Evolutionary conservation across 345 rosid species (phyloP), one percentile per base, ranked within the genome.

Genomic region (Syzygium aromaticum): DNA sequence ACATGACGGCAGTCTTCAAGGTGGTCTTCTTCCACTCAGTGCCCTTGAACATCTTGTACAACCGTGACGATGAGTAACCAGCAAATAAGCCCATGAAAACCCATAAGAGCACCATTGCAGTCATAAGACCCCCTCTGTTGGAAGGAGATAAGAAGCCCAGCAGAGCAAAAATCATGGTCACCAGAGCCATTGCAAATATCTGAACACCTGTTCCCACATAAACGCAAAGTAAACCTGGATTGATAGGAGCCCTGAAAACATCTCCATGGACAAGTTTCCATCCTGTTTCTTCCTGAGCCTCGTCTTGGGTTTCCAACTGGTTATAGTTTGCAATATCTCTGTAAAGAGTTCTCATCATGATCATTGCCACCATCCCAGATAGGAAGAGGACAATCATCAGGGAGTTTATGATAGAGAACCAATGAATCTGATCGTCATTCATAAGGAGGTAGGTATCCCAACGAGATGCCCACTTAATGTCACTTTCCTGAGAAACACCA

Each of bases 341-440:
- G 91, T 96, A 96, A 13, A 97, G 93, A 28, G 98, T 97, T 93
- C 98, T 95, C 98, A 97, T 94, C 99, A 93, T 97, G 90, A 97
- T 97, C 99, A 97, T 96, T 87, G 99, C 99, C 90, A 97, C 97
- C 98, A 97, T 96, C 63, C 99, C 99, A 88, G 99, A 97, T 86
- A 97, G 98, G 91, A 97, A 97, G 40, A 97, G 93, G 85, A 97
- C 99, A 86, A 97, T 96, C 99, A 97, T 96, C 90, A 96, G 92
- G 17, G 99, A 97, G 90, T 97, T 97, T 87, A 97, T 95, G 89
- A 97, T 97, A 84, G 99, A 97, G 90, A 97, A 97, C 98, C 99
- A 97, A 85, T 97, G 99, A 87, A 97, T 97, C 89, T 96, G 99
- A 92, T 97, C 99, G 61, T 97, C 99, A 85, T 97, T 96, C 99